Conservation (phyloP, 768 basidiomycete species). For the Amanita inopinata region DNA sequence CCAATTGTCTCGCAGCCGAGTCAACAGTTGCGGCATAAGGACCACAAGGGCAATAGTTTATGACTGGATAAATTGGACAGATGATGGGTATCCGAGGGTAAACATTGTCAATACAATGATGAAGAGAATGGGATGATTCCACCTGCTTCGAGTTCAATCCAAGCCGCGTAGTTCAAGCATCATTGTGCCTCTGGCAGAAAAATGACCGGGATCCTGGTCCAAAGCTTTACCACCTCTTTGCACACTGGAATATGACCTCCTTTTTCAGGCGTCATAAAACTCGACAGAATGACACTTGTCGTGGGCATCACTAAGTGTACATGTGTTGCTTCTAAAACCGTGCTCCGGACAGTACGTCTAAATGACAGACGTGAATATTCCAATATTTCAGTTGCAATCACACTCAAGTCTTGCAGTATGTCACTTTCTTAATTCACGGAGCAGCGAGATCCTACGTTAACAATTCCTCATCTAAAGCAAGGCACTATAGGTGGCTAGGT, state of each 20-base stretch:
- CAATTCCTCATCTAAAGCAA: slow-evolving; percentile 4
- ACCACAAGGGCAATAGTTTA: slow-evolving; percentile 86
- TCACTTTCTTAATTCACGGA: too few species aligned
- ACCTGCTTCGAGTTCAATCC: slow-evolving; percentile 75
- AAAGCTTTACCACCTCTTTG: slow-evolving; percentile 84
- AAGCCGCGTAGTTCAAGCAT: slow-evolving; percentile 74
- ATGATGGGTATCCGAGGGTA: slow-evolving; percentile 67
- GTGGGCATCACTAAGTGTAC: slow-evolving; percentile 55
- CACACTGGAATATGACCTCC: slow-evolving; percentile 79
- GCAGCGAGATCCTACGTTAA: neutral
- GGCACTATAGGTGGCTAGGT: slow-evolving; percentile 4
- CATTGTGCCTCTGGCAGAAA: slow-evolving; percentile 35
- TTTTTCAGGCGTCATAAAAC: slow-evolving; percentile 75
- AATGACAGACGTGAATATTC: slow-evolving; percentile 25
- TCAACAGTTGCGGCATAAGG: too few species aligned
- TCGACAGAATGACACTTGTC: slow-evolving; percentile 78
- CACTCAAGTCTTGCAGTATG: neutral
- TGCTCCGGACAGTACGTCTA: slow-evolving; percentile 80
- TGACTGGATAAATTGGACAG: slow-evolving; percentile 63
- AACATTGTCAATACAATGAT: neutral
- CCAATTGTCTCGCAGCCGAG: too few species aligned
- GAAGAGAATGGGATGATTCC: slow-evolving; percentile 6
- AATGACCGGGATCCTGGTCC: slow-evolving; percentile 71
- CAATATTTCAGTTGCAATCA: neutral
- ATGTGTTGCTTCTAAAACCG: slow-evolving; percentile 84